These are phyloP conservation scores for Hypoxylon intermedium DNA, from an alignment of 495 filamentous ascomycete genomes.

Conservation along the genomic window DNA sequence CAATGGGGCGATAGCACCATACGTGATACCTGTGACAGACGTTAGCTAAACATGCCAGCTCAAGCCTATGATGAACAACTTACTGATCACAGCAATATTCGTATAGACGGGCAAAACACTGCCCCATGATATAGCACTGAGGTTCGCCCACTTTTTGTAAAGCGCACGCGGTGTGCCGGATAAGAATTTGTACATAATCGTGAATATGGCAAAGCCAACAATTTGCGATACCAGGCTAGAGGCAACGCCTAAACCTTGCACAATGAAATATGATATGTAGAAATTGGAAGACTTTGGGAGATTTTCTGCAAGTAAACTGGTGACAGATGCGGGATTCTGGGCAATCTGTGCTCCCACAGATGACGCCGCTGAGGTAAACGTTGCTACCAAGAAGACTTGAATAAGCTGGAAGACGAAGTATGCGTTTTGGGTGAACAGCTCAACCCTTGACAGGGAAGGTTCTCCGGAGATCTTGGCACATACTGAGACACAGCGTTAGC, in stretches of 20 bases:
- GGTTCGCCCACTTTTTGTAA: constrained; percentile 66
- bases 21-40: constrained; percentile 69
- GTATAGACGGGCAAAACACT: constrained; percentile 87
- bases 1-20: constrained; percentile 88
- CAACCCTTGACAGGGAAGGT: constrained; percentile 77
- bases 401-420: constrained; percentile 97
- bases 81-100: constrained; percentile 83
- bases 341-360: constrained; percentile 69
- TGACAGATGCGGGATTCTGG: constrained; percentile 63
- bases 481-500: constrained; percentile 47
- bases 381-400: constrained; percentile 91
- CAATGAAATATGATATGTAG: constrained; percentile 92
- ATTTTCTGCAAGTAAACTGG: constrained; percentile 72
- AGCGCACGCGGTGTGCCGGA: constrained; percentile 64
- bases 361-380: constrained; percentile 76
- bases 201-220: constrained; percentile 76
- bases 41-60: constrained; percentile 20
- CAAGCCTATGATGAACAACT: constrained; percentile 23
- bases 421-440: constrained; percentile 86
- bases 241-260: constrained; percentile 88
- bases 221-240: constrained; percentile 78
- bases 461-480: constrained; percentile 79
- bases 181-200: constrained; percentile 73
- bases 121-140: constrained; percentile 79
- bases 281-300: constrained; percentile 88